Base-by-base conservation (phyloP, 306 rosid species). In the Lupinus albus region DNA sequence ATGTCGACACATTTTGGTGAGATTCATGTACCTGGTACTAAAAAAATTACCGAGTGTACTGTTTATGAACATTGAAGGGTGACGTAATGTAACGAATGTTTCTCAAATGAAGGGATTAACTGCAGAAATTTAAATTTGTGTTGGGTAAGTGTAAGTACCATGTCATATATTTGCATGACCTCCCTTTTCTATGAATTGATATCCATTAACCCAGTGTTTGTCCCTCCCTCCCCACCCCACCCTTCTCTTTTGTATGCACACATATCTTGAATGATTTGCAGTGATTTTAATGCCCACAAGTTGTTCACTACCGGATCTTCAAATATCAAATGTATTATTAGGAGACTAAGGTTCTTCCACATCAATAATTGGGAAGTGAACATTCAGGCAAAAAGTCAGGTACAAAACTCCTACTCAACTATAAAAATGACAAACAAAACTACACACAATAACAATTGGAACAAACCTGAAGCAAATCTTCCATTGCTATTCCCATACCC, bases 391-490 rank as follows among this genome's bases (percentile, higher is more conserved):
- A 42, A 76, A 57, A 44, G 30, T 52, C 58, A 58, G 45, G 53
- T 7, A 39, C 14, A 33, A 60, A 65, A 38, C 16, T 28, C 66
- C 30, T 52, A 25, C 50, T 30, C 49, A 17, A 16, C 18, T 28
- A 51, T 21, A 52, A 71, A 38, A 60, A 61, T 59, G 53, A 38
- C 2, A 54, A 70, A 39, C 42, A 36, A 46, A 42, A 67, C 61
- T 39, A 60, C 14, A 7, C 21, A 11, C 41, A 39, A 54, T n/a
- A 20, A 38, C 47, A 68, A 8, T 53, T 66, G 70, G 70, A 59
- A 68, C 80, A 72, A 68, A 89, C 98, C 98, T 92, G 98, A 74
- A 89, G 79, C 47, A 92, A 76, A 79, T 92, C 98, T 52, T 86
- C 95, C 69, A 78, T 61, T 48, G 95, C 84, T 57, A 92, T 75